Base-by-base conservation (phyloP, 108 stramenopile genomes). In the Nitzschia sp. region DNA sequence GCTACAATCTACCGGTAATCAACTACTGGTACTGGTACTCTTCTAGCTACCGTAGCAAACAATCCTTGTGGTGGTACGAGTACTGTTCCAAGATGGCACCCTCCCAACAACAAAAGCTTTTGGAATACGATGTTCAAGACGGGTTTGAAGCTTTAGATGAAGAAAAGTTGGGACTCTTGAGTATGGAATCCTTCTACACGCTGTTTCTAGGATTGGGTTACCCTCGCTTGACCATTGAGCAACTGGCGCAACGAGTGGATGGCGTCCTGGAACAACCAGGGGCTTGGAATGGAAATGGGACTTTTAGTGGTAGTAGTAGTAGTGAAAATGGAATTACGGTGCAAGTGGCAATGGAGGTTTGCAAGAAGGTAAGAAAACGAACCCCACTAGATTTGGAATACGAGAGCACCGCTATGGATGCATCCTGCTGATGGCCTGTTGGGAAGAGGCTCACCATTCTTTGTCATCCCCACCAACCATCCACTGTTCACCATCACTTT, bases 161-260 rank as follows among this genome's bases (percentile, higher is more conserved):
- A 14, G 54, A 73, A 15, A 69, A 70, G 34, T 41, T 69, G 10
- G 78, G 78, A 25, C 34, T 39, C 17, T 38, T 79, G 8, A 44
- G 38, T 10, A 22, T 70, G 14, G 73, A 73, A 17, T 17, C 20
- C 11, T 55, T 63, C 15, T 73, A 79, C 48, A 66, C 51, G 7
- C 42, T 79, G 3, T 73, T 57, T 34, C 40, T 79, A 19, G 78
- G 72, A 41, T 26, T 79, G 50, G 78, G 78, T 0, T 79, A 70
- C 21, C 59, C 54, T 8, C 26, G 51, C 40, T 1, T 17, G 11
- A 52, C 22, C 22, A 46, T 20, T 26, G 64, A 53, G 29, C 29
- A 34, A 34, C 5, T 34, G 29, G 29, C 29, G 5, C 29, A 34
- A 34, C 29, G 12, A 9, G 53, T 29, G 8, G 43, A 50, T 11